Evolutionary conservation across 1,284 basidiomycete species (phyloP), one percentile per base, ranked within the genome.

Genomic region (Moniliophthora roreri): DNA sequence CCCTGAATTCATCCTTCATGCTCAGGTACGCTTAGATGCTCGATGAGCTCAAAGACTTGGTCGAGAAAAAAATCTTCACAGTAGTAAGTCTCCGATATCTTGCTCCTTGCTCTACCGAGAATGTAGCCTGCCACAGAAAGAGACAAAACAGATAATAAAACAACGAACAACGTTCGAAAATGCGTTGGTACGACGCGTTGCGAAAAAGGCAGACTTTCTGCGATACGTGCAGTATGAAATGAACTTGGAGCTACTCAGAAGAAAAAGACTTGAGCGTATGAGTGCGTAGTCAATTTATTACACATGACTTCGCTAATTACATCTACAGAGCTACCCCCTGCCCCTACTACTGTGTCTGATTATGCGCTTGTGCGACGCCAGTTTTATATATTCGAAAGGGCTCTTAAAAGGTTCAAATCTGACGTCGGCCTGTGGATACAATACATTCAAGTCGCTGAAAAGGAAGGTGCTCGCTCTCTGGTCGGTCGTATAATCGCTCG

Each of bases 151-250:
- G 60, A 93, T 98, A 60, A 84, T 97, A 63, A 87, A 87, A 68
- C 89, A 89, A 65, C 82, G 95, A 23, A 93, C 92, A 11, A 77
- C 76, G 28, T 93, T 91, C 66, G 95, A 98, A 73, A 87, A 84
- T 2, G 81, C 88, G 1, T 81, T 98, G 44, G 82, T 97, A 9
- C 83, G 95, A 46, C 81, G 91, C 52, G 81, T 91, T 37, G 86
- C 92, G 3, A 87, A 89, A 67, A 94, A 94, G 72, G 77, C 82
- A 16, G 96, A 98, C 73, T 98, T 89, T 72, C 75, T 96, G 62
- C 86, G 90, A 49, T 98, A 99, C 75, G 87, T 87, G 38, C 83
- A 91, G 21, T 98, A 97, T 70, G 95, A 98, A 74, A 92, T 93
- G 81, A 83, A 82, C 28, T 79, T 97, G 24, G 95, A 97, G 69